phyloP scores from a whole-genome alignment of 345 rosid species.

The Bretschneidera sinensis region DNA sequence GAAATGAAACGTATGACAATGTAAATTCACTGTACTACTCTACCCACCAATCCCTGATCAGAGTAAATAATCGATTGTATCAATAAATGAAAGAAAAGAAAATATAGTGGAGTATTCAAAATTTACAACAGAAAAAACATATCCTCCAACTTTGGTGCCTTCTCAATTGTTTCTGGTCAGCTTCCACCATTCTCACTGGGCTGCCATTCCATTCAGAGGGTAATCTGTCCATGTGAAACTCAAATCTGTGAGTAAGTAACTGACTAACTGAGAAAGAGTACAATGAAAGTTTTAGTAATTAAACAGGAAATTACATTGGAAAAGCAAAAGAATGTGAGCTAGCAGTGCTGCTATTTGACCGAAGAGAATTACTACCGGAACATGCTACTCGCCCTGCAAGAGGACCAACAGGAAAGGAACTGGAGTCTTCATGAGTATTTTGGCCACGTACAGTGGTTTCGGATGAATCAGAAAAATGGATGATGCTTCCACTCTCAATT shows the following conservation, averaged over 20 bases:
- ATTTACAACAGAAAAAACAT: conserved; percentile 34
- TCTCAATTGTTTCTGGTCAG: conserved; percentile 15
- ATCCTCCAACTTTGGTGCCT: conserved; percentile 28
- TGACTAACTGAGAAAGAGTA: background rate
- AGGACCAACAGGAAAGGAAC: background rate
- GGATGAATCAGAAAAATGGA: conserved; percentile 8
- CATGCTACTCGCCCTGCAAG: background rate
- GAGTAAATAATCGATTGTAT: too few species aligned
- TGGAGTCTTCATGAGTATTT: conserved; percentile 9
- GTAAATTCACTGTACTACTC: too few species aligned
- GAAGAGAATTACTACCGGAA: conserved; percentile 20
- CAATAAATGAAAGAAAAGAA: too few species aligned
- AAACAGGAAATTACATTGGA: conserved; percentile 29
- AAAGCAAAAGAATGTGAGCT: conserved; percentile 36
- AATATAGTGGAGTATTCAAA: conserved; percentile 22
- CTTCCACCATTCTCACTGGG: conserved; percentile 36
- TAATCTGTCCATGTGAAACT: conserved; percentile 23
- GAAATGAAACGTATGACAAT: too few species aligned
- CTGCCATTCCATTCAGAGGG: conserved; percentile 40
- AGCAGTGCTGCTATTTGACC: conserved; percentile 30
- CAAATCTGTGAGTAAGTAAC: background rate
- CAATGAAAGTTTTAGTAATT: background rate
- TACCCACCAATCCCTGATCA: too few species aligned
- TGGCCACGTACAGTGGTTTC: background rate
- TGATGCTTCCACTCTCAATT: conserved; percentile 5